Base-by-base conservation (phyloP, 768 basidiomycete genomes). In the Lepiota brunneoincarnata region DNA sequence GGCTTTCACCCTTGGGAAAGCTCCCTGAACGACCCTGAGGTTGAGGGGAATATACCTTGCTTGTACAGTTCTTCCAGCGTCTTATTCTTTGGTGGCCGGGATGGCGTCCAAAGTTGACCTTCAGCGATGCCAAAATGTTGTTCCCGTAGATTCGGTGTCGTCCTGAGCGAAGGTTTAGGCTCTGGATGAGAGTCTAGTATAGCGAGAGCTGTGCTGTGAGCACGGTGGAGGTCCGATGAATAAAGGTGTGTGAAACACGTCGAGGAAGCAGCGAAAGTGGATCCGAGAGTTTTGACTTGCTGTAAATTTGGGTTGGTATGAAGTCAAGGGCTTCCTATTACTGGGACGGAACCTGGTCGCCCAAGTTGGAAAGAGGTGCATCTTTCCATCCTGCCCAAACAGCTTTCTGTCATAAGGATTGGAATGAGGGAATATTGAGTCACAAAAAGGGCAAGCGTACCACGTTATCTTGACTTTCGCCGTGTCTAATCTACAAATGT, bases 341-440 rank as follows among this genome's bases (percentile, higher is more conserved):
- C 28, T 10, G 18, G 26, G 21, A 39, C 31, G 21, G 23, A n/a
- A 37, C 61, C 58, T 58, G 59, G 67, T 66, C 58, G 83, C 90
- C 90, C 53, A 87, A 80, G 54, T 80, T 80, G 34, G 87, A 84
- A 9, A 92, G 73, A 0, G 88, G 87, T 1, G 88, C 76, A 69
- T 92, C 88, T 57, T 79, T 82, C 81, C 87, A 89, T 3, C 90
- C 90, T 20, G 88, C 84, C 87, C 89, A 89, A 9, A 87, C 67
- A 0, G 61, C 44, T 62, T 64, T 71, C 75, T 77, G 46, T 37
- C 44, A 34, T 24, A 41, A 20, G 39, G 35, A 4, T 24, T 24
- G 28, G 31, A 42, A 34, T 23, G 46, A 42, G 37, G 36, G 23
- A 49, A 34, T 48, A n/a, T n/a, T n/a, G 23, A n/a, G 21, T 6